Conservation (phyloP, 805 yeast species). For the Pichia deserticola region DNA sequence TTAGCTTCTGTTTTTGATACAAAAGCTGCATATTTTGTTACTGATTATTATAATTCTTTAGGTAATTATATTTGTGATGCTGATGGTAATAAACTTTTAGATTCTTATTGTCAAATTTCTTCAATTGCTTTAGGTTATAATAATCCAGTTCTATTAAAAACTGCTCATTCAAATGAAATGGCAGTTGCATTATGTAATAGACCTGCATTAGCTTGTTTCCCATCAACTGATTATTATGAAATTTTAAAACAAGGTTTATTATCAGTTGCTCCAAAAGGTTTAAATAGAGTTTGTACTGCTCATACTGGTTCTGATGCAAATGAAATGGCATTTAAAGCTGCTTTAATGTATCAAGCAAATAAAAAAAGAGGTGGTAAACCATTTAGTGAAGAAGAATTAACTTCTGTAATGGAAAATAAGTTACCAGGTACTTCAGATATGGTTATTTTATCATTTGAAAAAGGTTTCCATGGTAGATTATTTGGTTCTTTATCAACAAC, state of each 20-base stretch:
- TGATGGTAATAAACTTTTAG: conserved; percentile 55
- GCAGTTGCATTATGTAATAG: conserved; percentile 57
- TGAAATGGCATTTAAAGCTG: conserved; percentile 66
- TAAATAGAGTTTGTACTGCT: conserved; percentile 55
- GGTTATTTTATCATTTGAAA: conserved; percentile 46
- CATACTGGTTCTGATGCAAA: conserved; percentile 64
- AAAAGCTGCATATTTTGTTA: conserved; percentile 55
- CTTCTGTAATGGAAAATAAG: conserved; percentile 42
- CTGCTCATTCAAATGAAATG: conserved; percentile 57
- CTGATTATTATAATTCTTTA: conserved; percentile 53
- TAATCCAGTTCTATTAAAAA: conserved; percentile 53
- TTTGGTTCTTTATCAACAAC: conserved; percentile 52
- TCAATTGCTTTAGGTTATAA: conserved; percentile 67
- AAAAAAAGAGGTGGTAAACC: conserved; percentile 41
- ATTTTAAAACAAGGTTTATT: conserved; percentile 42
- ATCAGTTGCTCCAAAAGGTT: conserved; percentile 60
- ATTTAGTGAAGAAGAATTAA: conserved; percentile 39
- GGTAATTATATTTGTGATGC: conserved; percentile 64
- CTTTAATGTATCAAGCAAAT: conserved; percentile 51
- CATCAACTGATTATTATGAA: conserved; percentile 45
- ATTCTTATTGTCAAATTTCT: conserved; percentile 66
- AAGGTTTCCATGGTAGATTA: conserved; percentile 50
- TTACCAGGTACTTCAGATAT: conserved; percentile 47
- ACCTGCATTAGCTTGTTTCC: conserved; percentile 63
- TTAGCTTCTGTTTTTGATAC: conserved; percentile 48